Base-by-base conservation (phyloP, 257 asterid species). In the Vinca minor region DNA sequence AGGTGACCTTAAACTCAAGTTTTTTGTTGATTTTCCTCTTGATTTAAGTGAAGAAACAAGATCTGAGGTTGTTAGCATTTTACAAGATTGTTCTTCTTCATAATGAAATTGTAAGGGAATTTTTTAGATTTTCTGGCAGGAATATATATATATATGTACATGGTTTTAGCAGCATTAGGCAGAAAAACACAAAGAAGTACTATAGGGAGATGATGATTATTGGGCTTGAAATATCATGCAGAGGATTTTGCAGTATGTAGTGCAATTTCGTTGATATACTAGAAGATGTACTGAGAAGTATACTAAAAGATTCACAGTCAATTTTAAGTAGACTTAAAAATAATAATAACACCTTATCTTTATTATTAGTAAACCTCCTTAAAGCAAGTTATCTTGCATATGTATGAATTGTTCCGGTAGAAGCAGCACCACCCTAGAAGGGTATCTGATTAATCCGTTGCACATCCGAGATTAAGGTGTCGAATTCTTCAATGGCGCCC, bases 1-100 rank as follows among this genome's bases (percentile, higher is more conserved):
- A 80, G 99, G 97, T 44, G n/a, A n/a, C n/a, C 89, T 93, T 61
- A 67, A 74, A 41, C 95, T 93, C 75, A 86, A 79, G 76, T 89
- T 93, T 69, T n/a, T 66, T 87, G 89, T n/a, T 26, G 84, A 76
- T 36, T 87, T 93, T 69, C 97, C 97, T 2, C 34, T 71, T 45
- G 77, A 84, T 10, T 68, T 93, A 77, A 77, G 73, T 46, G 71
- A 82, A 21, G 84, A 83, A 45, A 92, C 86, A 71, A 86, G 87
- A 35, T 56, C 73, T 0, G 68, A 82, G 61, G 69, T 83, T 50
- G 89, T 77, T 47, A 73, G 76, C 65, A 81, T 93, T 68, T 75
- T 93, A 39, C 75, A 77, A 63, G 75, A 77, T n/a, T n/a, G n/a
- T n/a, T n/a, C n/a, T 73, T 77, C 67, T 28, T 84, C 78, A 81